Conservation (phyloP, 208 protist species). For the Leishmania tropica region DNA sequence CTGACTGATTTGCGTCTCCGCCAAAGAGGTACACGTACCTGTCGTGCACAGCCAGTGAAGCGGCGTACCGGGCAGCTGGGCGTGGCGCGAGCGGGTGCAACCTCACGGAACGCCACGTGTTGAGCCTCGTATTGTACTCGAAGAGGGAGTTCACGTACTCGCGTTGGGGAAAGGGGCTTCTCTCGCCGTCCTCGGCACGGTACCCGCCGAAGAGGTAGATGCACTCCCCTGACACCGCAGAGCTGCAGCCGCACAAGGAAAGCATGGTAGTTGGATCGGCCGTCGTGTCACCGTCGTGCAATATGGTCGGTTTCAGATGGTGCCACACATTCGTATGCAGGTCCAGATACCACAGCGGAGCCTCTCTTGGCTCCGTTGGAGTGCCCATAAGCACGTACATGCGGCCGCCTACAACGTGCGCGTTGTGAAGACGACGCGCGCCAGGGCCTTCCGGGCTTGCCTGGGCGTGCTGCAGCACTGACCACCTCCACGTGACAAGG, state of each 20-base stretch:
- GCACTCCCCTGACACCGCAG: constrained; percentile 46
- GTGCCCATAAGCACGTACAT: constrained; percentile 89
- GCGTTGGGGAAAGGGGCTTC: neutral
- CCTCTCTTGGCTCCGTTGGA: constrained; percentile 17
- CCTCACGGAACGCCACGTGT: constrained; percentile 33
- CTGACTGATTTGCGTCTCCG: constrained; percentile 64
- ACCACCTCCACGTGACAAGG: constrained; percentile 75
- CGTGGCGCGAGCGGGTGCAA: constrained; percentile 14
- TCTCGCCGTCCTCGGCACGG: neutral
- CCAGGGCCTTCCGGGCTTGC: constrained; percentile 67
- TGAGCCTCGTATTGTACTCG: constrained; percentile 47
- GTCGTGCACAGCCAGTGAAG: constrained; percentile 49
- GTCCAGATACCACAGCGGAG: constrained; percentile 70
- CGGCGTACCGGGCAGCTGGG: constrained; percentile 49
- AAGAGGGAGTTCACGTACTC: constrained; percentile 60
- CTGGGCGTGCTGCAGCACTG: constrained; percentile 48
- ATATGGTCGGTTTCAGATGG: constrained; percentile 30
- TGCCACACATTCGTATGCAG: constrained; percentile 55
- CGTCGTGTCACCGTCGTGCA: neutral
- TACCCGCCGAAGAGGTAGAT: constrained; percentile 77
- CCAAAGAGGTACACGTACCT: constrained; percentile 72
- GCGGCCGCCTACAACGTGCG: constrained; percentile 54
- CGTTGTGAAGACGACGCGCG: constrained; percentile 68
- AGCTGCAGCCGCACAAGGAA: constrained; percentile 59
- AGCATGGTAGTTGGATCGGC: constrained; percentile 10